Evolutionary conservation across 768 basidiomycete species (phyloP).

Genomic region (Pulveroboletus sp.): DNA sequence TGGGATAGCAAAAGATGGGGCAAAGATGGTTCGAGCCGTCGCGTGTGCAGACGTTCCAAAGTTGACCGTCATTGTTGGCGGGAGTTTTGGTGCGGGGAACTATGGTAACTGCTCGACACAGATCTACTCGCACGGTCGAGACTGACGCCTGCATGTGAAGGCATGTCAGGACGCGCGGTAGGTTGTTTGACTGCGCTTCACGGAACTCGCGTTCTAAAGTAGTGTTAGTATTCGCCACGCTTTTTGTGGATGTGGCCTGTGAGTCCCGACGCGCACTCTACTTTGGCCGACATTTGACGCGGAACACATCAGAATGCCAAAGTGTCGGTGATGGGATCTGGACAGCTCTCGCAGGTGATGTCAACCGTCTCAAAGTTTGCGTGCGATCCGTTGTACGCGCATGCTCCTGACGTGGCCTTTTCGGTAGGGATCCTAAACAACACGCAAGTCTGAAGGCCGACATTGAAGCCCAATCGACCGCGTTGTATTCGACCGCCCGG

Average conservation of each 20-base stretch:
- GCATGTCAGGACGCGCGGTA: slow-evolving; percentile 92
- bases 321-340: slow-evolving; percentile 94
- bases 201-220: slow-evolving; percentile 3
- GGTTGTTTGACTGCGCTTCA: slow-evolving; percentile 32
- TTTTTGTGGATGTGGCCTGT: slow-evolving; percentile 99
- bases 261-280: slow-evolving; percentile 28
- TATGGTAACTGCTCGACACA: slow-evolving; percentile 56
- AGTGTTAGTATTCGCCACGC: slow-evolving; percentile 77
- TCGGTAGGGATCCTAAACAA: slow-evolving; percentile 69
- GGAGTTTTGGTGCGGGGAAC: slow-evolving; percentile 93
- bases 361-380: slow-evolving; percentile 77
- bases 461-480: slow-evolving; percentile 87
- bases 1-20: slow-evolving; percentile 91
- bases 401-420: not conserved
- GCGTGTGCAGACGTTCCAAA: slow-evolving; percentile 94
- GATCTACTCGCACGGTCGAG: slow-evolving; percentile 2
- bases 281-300: slow-evolving; percentile 9
- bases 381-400: not conserved
- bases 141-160: slow-evolving; percentile 36
- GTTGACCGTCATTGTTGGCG: slow-evolving; percentile 88
- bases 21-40: slow-evolving; percentile 96
- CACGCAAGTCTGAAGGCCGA: slow-evolving; percentile 72
- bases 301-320: slow-evolving; percentile 66
- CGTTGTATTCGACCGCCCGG: slow-evolving; percentile 86
- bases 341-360: slow-evolving; percentile 93